Percentiles rank a stretch among this genome's conserved stretches.
phyloP scores from a whole-genome alignment of 1,284 basidiomycete genomes.

The Fomitopsis pinicola region DNA sequence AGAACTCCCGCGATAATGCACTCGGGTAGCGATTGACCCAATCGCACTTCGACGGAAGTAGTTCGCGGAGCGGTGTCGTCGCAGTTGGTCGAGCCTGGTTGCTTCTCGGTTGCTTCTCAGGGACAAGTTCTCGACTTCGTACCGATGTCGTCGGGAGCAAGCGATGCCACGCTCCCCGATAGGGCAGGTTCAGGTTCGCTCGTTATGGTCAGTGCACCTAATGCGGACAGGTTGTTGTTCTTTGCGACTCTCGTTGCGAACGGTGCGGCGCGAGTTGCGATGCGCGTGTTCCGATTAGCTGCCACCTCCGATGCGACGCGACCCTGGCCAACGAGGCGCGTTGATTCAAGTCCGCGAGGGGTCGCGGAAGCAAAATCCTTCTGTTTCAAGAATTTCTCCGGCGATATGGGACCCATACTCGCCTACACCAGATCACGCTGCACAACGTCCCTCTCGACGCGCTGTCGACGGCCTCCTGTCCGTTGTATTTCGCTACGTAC shows the following conservation, averaged over 20 bases:
- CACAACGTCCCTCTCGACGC: neutral
- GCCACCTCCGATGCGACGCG: neutral
- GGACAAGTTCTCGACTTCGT: neutral
- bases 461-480: neutral
- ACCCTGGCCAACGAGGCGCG: neutral
- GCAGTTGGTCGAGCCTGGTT: neutral
- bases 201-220: neutral
- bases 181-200: neutral
- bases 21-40: too few species aligned
- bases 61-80: neutral
- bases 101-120: too few species aligned
- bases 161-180: neutral
- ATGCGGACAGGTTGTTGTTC: neutral
- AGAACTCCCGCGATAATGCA: too few species aligned
- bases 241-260: neutral
- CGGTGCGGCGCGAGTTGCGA: neutral
- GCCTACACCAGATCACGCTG: constrained; percentile 2
- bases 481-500: constrained; percentile 2
- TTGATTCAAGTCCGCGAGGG: neutral
- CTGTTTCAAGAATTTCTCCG: neutral
- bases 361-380: neutral
- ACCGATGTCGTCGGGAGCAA: neutral
- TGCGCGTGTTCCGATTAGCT: neutral
- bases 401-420: constrained; percentile 4
- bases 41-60: too few species aligned